phyloP scores from a whole-genome alignment of 2,329 filamentous ascomycete genomes.

The Exophiala dermatitidis region DNA sequence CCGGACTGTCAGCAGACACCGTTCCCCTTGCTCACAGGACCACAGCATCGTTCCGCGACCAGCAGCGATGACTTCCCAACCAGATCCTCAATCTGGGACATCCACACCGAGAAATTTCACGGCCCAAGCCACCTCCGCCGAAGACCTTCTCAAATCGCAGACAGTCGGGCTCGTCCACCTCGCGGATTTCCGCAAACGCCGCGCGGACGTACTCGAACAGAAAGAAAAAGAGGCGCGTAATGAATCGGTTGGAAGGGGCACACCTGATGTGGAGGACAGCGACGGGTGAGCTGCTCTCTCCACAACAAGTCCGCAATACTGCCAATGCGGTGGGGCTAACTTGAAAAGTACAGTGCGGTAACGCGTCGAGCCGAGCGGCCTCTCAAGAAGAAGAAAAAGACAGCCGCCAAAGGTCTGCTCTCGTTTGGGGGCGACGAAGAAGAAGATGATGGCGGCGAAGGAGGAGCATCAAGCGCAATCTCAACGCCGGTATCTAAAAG shows the following conservation, averaged over 20 bases:
- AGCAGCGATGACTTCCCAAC: constrained; percentile 12
- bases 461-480: constrained; percentile 38
- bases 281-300: constrained; percentile 49
- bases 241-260: constrained; percentile 42
- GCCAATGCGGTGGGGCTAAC: constrained; percentile 39
- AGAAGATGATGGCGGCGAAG: constrained; percentile 52
- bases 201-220: constrained; percentile 86
- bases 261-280: constrained; percentile 44
- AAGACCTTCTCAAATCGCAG: constrained; percentile 74
- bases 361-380: constrained; percentile 40
- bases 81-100: constrained; percentile 36
- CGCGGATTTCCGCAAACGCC: constrained; percentile 90
- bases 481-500: constrained; percentile 24
- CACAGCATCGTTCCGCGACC: not conserved
- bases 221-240: constrained; percentile 76
- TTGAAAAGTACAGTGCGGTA: constrained; percentile 50
- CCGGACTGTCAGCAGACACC: too few species aligned
- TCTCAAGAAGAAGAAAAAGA: constrained; percentile 47
- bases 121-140: constrained; percentile 65
- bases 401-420: constrained; percentile 52
- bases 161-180: constrained; percentile 88
- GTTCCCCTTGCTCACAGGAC: too few species aligned
- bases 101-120: constrained; percentile 56
- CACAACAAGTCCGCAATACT: constrained; percentile 1
- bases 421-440: constrained; percentile 62